Conservation (phyloP, 169 alveolate species). For the Eimeria brunetti region DNA sequence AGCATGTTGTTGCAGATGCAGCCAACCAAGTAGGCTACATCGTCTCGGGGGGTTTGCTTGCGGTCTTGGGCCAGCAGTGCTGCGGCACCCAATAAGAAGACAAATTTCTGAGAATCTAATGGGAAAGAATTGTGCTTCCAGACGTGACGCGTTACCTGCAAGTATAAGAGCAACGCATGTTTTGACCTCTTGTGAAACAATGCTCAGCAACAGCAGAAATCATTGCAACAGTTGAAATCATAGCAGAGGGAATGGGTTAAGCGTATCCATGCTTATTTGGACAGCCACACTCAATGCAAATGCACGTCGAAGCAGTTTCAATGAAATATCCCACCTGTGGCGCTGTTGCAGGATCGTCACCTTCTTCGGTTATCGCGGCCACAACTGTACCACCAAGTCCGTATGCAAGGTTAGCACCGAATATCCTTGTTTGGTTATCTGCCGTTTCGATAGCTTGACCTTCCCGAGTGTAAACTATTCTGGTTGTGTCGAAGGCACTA, state of each 20-base stretch:
- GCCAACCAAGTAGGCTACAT: conserved; percentile 21
- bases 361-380: conserved; percentile 74
- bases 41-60: conserved; percentile 62
- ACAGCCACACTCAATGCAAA: background rate
- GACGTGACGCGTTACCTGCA: conserved; percentile 62
- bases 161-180: background rate
- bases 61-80: conserved; percentile 70
- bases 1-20: conserved; percentile 35
- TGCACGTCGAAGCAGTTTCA: background rate
- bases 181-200: background rate
- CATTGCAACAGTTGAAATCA: background rate
- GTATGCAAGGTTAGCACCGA: conserved; percentile 78
- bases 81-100: conserved; percentile 68
- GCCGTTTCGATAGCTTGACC: conserved; percentile 29
- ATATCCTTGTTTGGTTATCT: background rate
- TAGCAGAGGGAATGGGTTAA: background rate
- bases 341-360: conserved; percentile 61
- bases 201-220: background rate
- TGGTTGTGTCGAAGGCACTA: conserved; percentile 29
- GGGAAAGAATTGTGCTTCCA: conserved; percentile 75
- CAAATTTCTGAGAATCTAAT: conserved; percentile 71
- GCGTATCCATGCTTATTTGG: background rate
- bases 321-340: conserved; percentile 4
- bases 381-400: conserved; percentile 78
- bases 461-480: conserved; percentile 58